Evolutionary conservation across 768 basidiomycete genomes (phyloP).

Genomic region (Lentinula boryana): DNA sequence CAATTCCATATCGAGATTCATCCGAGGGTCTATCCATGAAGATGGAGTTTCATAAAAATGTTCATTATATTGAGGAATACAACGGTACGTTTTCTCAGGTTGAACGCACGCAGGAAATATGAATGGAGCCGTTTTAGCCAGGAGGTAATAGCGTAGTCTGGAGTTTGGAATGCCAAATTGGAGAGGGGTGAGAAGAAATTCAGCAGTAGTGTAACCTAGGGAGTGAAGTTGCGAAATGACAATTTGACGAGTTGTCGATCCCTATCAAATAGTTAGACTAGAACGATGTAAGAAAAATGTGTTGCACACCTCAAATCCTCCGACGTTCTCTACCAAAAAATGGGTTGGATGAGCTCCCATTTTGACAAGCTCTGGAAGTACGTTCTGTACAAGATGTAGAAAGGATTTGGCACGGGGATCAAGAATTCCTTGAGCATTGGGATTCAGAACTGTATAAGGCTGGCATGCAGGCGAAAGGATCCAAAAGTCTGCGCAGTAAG

Average conservation of each 20-base stretch:
- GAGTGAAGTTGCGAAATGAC: constrained; percentile 46
- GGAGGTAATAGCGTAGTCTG: constrained; percentile 71
- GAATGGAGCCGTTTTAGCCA: constrained; percentile 50
- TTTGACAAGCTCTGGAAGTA: constrained; percentile 54
- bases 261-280: constrained; percentile 28
- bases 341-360: constrained; percentile 44
- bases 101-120: constrained; percentile 24
- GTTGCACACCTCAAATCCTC: constrained; percentile 67
- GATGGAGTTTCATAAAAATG: neutral
- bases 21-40: neutral
- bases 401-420: constrained; percentile 78
- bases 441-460: constrained; percentile 77
- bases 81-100: neutral
- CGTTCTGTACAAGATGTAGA: constrained; percentile 55
- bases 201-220: constrained; percentile 51
- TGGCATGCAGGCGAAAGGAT: constrained; percentile 80
- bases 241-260: constrained; percentile 54
- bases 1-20: neutral
- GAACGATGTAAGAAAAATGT: constrained; percentile 3
- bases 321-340: constrained; percentile 76
- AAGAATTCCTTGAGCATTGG: constrained; percentile 57
- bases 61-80: neutral
- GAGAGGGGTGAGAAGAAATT: constrained; percentile 67
- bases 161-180: constrained; percentile 84
- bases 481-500: constrained; percentile 58